Evolutionary conservation across 352 stramenopile genomes (phyloP), one percentile per base, ranked within the genome.

Genomic region (Phytophthora hibernalis): DNA sequence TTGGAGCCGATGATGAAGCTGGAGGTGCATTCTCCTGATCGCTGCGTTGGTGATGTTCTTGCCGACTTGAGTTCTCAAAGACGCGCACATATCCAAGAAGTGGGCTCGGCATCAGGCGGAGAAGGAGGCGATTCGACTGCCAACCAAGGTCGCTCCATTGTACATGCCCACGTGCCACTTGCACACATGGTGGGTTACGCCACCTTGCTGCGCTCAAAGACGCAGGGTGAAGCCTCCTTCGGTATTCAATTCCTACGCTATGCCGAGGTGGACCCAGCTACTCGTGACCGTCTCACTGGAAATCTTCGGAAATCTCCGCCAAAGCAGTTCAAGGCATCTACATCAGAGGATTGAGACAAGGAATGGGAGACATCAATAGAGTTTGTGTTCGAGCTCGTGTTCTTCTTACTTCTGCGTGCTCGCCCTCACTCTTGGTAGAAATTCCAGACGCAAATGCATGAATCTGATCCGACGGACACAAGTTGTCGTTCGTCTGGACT

Each of bases 391-490:
- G 50, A 58, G 37, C 18, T 57, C 12, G 31, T 57, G 33, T 30
- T 24, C 9, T 55, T 4, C 28, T 22, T 28, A 26, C 20, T 30
- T 24, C 9, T 40, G 20, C 26, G 30, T 40, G 5, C 28, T 33
- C 20, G 47, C 8, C 24, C 20, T 62, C 54, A 71, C 33, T 65
- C 63, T 38, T 68, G 62, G 30, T 72, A 98, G 56, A 98, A 96
- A 61, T 98, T 98, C 91, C 91, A 98, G 35, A 98, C 71, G 55
- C 87, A 95, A 52, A 98, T 78, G 58, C 92, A 97, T 54, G 87
- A 89, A 66, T 98, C 93, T 8, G 76, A 67, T n/a, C 87, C 91
- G 18, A 96, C 91, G 5, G 88, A 92, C 8, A 98, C 90, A 35
- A 98, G 69, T 73, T 98, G 92, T n/a, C 87, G 80, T 70, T 98